Evolutionary conservation across 2,329 filamentous ascomycete genomes (phyloP), one percentile per base, ranked within the genome.

Genomic region (Fusarium albosuccineum): DNA sequence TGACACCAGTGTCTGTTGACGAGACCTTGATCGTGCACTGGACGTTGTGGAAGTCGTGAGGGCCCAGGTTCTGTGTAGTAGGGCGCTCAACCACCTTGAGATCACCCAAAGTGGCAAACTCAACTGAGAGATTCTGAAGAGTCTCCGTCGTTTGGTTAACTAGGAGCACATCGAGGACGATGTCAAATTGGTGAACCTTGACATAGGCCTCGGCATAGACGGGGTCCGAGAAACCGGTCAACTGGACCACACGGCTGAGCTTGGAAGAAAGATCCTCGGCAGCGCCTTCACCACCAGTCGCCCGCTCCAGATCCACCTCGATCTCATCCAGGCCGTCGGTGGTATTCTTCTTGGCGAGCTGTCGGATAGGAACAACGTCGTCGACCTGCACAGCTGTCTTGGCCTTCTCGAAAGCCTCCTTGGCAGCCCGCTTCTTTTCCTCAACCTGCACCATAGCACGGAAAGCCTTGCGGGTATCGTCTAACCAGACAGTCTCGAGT

Each of bases 141-240:
- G 96, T 99, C 76, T 98, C 95, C 13, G 91, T 93, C 1, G 96
- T 98, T 80, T 99, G 96, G 80, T 99, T 99, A 74, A 99, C 96
- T 22, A 99, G 86, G 4, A 99, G 87, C 9, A 99, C 96, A 75
- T 99, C 96, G 27, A 99, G 86, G 14, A 99, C 92, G 73, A 99
- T 99, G 76, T 99, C 96, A 75, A 99, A 99, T 79, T 99, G 96
- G 78, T 98, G 94, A 9, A 99, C 95, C 78, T 97, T 97, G 75
- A 99, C 95, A 74, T 99, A 99, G 6, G 96, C 96, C 81, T 99
- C 96, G n/a, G 93, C 96, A 74, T 99, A 99, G 13, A 99, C 96
- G 2, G 96, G 91, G 76, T 99, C 96, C 0, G 96, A 98, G 86
- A 99, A 99, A 64, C 96, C 96, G 16, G 96, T 99, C 45, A 99